Base-by-base conservation (phyloP, 2,329 filamentous ascomycete genomes). In the Beauveria bassiana region DNA sequence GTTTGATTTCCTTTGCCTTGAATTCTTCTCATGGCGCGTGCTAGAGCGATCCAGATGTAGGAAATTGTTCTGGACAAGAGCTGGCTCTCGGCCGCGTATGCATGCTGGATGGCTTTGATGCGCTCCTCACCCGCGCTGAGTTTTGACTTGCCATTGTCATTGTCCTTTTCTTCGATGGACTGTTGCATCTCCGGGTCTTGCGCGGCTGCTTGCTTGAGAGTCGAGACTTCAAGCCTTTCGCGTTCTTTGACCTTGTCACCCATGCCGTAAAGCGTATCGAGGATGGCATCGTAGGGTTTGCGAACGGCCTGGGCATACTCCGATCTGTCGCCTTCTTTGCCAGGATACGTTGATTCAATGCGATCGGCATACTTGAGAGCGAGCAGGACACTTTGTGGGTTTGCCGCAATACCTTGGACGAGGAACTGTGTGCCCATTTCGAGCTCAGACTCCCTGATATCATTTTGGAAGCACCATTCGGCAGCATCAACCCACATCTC, bases 401-500 rank as follows among this genome's bases (percentile, higher is more conserved):
- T 99, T 2, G 93, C 93, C 31, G 85, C 82, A 62, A 96, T 88
- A 40, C 95, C 95, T 64, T 95, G 86, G 24, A 86, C 81, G 26
- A 99, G 79, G 68, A 98, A 90, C 10, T 91, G 86, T 26, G 88
- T 85, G 12, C 91, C 92, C 63, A 76, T 70, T 6, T 81, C 77
- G 63, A 81, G 79, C 51, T 82, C 82, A 42, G 91, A 87, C 50
- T 85, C 77, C 10, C 75, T 71, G 66, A 93, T 77, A 50, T 84
- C 84, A 68, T 95, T 92, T 60, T 88, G 83, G 69, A 92, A 92
- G 73, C 91, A 96, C 85, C 93, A 98, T 66, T 96, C 90, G 1
- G 93, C 90, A 10, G 92, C 93, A 63, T 97, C 92, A 55, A 92
- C 93, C 95, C 95, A 99, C 67, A 97, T 87, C 71, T 96, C 90